A percentile compares a stretch with the other conserved stretches of the same genome.
These are phyloP conservation scores for Suhomyces chickasaworum DNA, from an alignment of 1,139 yeast species.

Conservation along the genomic window DNA sequence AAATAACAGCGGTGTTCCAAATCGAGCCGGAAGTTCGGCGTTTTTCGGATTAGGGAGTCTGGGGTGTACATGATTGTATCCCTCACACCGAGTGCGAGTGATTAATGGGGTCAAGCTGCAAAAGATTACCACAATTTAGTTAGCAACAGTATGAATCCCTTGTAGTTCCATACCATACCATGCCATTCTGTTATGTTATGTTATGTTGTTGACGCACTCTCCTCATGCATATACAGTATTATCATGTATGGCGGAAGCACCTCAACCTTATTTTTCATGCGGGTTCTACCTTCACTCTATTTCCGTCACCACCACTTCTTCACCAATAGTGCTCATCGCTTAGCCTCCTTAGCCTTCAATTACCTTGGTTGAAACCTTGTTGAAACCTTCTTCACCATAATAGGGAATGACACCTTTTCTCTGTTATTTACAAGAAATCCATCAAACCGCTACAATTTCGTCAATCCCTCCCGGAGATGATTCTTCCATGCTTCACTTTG, in stretches of 20 bases:
- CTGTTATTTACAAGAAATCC: too few species aligned
- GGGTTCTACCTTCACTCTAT: neutral
- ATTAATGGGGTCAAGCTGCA: too few species aligned
- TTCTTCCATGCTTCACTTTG: too few species aligned
- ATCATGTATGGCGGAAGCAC: neutral
- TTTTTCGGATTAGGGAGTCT: neutral
- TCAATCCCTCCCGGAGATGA: too few species aligned
- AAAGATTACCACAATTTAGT: too few species aligned
- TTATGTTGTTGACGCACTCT: neutral
- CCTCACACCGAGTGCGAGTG: too few species aligned
- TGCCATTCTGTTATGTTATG: neutral
- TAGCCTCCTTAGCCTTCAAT: neutral
- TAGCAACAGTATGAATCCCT: neutral
- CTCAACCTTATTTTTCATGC: neutral
- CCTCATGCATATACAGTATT: neutral
- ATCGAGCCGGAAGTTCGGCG: neutral
- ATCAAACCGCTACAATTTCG: too few species aligned
- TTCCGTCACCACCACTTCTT: neutral
- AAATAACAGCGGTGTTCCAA: neutral
- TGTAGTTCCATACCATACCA: neutral
- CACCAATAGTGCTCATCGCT: neutral
- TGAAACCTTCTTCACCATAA: too few species aligned
- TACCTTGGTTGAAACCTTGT: too few species aligned
- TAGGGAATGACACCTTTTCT: too few species aligned
- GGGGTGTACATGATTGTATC: neutral